Conservation (phyloP, 1,284 basidiomycete species). For the Phellinidium pouzarii region DNA sequence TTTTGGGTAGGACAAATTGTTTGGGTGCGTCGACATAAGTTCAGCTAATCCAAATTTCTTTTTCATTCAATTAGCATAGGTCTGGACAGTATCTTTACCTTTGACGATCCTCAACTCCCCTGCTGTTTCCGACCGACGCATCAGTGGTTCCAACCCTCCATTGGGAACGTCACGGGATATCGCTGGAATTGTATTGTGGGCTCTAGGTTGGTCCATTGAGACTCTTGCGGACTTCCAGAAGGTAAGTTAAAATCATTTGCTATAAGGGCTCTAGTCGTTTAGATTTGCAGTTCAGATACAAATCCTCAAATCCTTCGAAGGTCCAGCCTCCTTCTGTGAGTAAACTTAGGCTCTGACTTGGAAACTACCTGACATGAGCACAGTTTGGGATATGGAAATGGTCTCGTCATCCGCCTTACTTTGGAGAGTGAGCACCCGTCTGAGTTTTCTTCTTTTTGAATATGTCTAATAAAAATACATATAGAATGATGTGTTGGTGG, state of each 20-base stretch:
- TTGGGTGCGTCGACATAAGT: constrained; percentile 41
- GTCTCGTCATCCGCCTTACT: constrained; percentile 70
- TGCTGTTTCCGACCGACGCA: constrained; percentile 42
- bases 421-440: constrained; percentile 53
- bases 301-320: constrained; percentile 45
- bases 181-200: constrained; percentile 62
- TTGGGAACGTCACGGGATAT: constrained; percentile 65
- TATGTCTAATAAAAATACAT: background rate
- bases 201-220: constrained; percentile 56
- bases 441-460: background rate
- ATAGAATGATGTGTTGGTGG: constrained; percentile 66
- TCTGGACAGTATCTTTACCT: constrained; percentile 64
- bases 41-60: too few species aligned
- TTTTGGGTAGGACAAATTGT: constrained; percentile 53
- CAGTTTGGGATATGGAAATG: constrained; percentile 51
- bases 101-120: constrained; percentile 65
- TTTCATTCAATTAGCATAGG: constrained; percentile 36
- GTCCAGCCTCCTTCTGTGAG: constrained; percentile 43
- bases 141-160: constrained; percentile 40
- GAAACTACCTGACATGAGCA: background rate
- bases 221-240: constrained; percentile 61
- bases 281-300: constrained; percentile 43
- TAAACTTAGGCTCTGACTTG: background rate
- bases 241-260: constrained; percentile 28
- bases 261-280: background rate